Evolutionary conservation across 164 flowering plant genomes (phyloP), one percentile per base, ranked within the genome.

Genomic region (Magnolia changhungtana): DNA sequence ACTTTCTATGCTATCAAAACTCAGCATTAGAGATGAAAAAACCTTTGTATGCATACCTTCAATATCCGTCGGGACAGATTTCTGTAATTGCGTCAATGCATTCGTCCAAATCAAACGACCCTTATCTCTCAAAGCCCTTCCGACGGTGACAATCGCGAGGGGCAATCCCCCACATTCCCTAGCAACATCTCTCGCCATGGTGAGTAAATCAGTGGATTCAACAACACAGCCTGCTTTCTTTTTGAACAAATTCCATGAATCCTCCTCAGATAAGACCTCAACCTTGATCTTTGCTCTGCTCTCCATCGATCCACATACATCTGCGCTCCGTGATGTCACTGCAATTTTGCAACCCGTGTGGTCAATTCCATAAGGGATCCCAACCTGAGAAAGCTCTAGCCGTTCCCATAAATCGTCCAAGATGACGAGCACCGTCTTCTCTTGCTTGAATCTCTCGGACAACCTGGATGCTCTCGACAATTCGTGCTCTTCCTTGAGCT

Each of bases 321-420:
- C 37, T 19, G 9, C 31, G 5, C 5, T 45, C 50, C 84, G 72
- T 8, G 82, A 72, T 23, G 82, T 81, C 20, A 83, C 1, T 7
- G 75, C 0, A 1, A 81, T 72, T 24, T 83, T 79, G 49, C 82
- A 75, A 21, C 79, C 78, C 4, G 20, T 64, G 27, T 50, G 50
- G 4, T 37, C 73, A 2, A 37, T 20, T n/a, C 2, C 6, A 4
- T 0, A 63, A 7, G 83, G 85, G 49, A 85, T 77, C n/a, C 87
- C 84, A 1, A 81, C 24, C 1, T 74, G 19, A 0, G 29, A 20
- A 55, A 83, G 20, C 1, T 81, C 70, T 16, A 80, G 29, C 55
- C 3, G 24, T 2, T 67, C 63, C 87, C 87, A 85, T 1, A 85
- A 11, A 78, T 83, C 85, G 66, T 85, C 87, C 51, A 85, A 63